Evolutionary conservation across 202 grass and related monocot genomes (phyloP).

Genomic region (Cymbopogon flexuosus): DNA sequence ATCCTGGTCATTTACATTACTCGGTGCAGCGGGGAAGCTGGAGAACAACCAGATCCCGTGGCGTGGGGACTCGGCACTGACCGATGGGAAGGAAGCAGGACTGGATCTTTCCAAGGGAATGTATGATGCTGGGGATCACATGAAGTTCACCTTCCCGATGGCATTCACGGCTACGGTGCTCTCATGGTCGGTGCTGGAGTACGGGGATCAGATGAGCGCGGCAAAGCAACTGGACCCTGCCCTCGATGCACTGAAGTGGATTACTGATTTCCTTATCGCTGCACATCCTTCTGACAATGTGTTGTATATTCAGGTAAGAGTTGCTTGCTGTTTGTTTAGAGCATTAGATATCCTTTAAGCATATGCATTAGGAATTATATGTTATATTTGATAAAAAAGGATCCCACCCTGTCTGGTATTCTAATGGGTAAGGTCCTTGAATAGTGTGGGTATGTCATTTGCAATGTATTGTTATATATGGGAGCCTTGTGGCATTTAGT

Average conservation of each 20-base stretch:
- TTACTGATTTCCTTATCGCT: slow-evolving; percentile 71
- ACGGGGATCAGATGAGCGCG: slow-evolving; percentile 82
- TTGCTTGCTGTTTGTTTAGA: neutral
- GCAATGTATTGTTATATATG: no score
- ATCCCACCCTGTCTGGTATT: neutral
- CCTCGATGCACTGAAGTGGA: slow-evolving; percentile 73
- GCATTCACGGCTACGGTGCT: slow-evolving; percentile 80
- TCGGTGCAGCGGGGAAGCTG: slow-evolving; percentile 79
- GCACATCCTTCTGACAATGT: slow-evolving; percentile 95
- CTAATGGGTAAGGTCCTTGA: neutral
- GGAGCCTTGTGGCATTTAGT: neutral
- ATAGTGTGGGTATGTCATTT: neutral
- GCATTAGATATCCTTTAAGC: neutral
- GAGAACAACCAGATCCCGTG: slow-evolving; percentile 80
- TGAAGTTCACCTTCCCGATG: slow-evolving; percentile 93
- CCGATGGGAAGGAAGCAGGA: slow-evolving; percentile 59
- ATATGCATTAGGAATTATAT: neutral
- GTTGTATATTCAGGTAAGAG: slow-evolving; percentile 79
- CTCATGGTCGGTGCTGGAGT: slow-evolving; percentile 81
- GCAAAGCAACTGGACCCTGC: slow-evolving; percentile 68
- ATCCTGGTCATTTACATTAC: neutral
- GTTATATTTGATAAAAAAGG: slow-evolving; percentile 8
- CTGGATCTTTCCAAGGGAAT: slow-evolving; percentile 94
- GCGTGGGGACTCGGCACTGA: slow-evolving; percentile 71
- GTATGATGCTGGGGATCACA: slow-evolving; percentile 90